A percentile compares a stretch with the other conserved stretches of the same genome.
Conservation (phyloP, 805 yeast genomes). For the Zygoascus biomembranicola region DNA sequence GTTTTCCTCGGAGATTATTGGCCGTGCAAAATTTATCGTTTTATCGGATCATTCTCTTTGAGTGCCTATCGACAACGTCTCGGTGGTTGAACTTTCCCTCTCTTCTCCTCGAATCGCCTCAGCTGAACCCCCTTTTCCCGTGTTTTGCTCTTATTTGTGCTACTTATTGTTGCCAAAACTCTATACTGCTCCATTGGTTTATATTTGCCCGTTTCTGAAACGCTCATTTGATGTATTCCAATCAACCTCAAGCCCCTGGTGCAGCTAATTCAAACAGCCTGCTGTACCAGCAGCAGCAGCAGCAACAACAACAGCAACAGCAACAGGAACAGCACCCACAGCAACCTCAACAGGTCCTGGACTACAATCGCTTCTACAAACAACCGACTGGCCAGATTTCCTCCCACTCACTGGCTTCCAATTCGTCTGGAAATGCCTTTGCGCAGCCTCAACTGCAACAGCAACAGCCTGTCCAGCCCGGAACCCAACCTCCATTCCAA, state of each 20-base stretch:
- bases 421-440: constrained; percentile 12
- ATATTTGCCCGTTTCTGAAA: no score
- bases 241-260: not conserved
- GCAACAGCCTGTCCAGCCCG: constrained; percentile 22
- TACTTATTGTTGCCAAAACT: no score
- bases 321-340: constrained; percentile 9
- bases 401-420: constrained; percentile 21
- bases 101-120: no score
- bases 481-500: constrained; percentile 19
- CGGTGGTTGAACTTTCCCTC: no score
- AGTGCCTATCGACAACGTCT: no score
- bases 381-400: constrained; percentile 13
- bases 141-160: no score
- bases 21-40: no score
- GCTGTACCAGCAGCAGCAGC: constrained; percentile 2
- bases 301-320: constrained; percentile 17
- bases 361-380: constrained; percentile 9
- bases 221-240: not conserved
- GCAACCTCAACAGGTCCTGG: constrained; percentile 17
- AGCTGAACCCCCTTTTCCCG: no score
- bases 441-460: constrained; percentile 27
- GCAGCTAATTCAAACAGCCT: constrained; percentile 1
- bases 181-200: no score
- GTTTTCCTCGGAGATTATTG: no score
- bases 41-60: no score